These are phyloP conservation scores for Penicillium mononematosum DNA, from an alignment of 495 filamentous ascomycete species.

Conservation along the genomic window DNA sequence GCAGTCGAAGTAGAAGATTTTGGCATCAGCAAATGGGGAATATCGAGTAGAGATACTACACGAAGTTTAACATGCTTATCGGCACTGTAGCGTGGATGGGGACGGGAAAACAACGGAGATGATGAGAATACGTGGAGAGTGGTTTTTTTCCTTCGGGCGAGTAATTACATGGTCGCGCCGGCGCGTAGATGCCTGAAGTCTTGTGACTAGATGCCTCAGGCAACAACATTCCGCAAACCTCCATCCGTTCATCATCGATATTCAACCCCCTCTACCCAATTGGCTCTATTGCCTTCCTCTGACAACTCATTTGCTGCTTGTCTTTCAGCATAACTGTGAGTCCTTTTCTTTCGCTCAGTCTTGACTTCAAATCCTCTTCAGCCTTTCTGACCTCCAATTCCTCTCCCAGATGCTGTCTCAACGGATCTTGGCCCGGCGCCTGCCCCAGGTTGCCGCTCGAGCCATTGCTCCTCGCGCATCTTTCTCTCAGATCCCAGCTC, in stretches of 20 bases:
- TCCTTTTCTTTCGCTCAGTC: background rate
- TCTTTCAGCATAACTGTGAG: slow-evolving; percentile 35
- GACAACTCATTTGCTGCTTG: slow-evolving; percentile 29
- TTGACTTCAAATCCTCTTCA: background rate
- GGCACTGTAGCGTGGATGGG: slow-evolving; percentile 40
- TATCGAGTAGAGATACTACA: slow-evolving; percentile 48
- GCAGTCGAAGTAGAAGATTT: slow-evolving; percentile 59
- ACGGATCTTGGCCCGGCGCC: slow-evolving; percentile 53
- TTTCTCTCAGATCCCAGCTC: slow-evolving; percentile 50
- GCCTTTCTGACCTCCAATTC: slow-evolving; percentile 21
- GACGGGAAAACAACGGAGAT: slow-evolving; percentile 35
- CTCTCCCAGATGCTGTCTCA: slow-evolving; percentile 62
- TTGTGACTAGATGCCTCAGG: slow-evolving; percentile 20
- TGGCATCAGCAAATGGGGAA: slow-evolving; percentile 63
- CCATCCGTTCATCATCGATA: slow-evolving; percentile 36
- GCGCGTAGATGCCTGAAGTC: slow-evolving; percentile 22
- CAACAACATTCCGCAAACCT: slow-evolving; percentile 32
- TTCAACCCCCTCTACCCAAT: slow-evolving; percentile 27
- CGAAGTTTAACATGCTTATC: slow-evolving; percentile 65
- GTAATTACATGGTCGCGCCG: slow-evolving; percentile 32
- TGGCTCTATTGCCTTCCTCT: slow-evolving; percentile 22
- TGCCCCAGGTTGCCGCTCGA: slow-evolving; percentile 46
- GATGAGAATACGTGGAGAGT: slow-evolving; percentile 41
- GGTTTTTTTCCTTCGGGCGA: slow-evolving; percentile 44
- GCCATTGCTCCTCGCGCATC: slow-evolving; percentile 53